Evolutionary conservation across 2,329 filamentous ascomycete genomes (phyloP), one percentile per base, ranked within the genome.

Genomic region (Trichoderma endophyticum): DNA sequence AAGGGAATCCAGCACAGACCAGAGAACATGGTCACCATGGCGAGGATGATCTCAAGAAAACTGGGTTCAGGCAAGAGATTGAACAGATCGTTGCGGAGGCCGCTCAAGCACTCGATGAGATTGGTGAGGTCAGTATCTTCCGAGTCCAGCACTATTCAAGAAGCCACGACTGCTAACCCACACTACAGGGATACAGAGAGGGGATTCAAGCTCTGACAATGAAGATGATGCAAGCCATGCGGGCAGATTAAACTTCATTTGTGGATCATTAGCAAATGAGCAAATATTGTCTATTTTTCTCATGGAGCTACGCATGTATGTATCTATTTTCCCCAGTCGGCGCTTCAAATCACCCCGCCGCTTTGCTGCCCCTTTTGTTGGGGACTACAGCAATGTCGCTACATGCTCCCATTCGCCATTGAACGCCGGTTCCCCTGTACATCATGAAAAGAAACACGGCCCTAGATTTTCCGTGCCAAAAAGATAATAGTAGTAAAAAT

Each of bases 131-230:
- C 70, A 30, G 74, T 57, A 2, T 2, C 3, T 48, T 4, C 15
- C 15, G 6, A 26, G 14, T 15, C 18, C 18, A 6, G 7, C 18
- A 9, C 9, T 5, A 14, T 59, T 24, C n/a, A 54, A 24, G 48
- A 54, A 21, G 9, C 11, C 14, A 21, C 4, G 9, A 12, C 1
- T 1, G 32, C 68, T 73, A 62, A 71, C 24, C 18, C 39, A 9
- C 5, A 18, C 12, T 4, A 9, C n/a, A 82, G 80, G 75, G 80
- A 54, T 81, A 76, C 43, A 77, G 74, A 30, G 74, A 74, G 15
- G 70, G 75, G 3, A 73, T 80, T 2, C 75, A 79, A 4, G 72
- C 62, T 0, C 75, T 80, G 59, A 79, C 77, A 0, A 21, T 76
- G 36, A 76, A 71, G 30, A 76, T 81, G 60, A 76, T 81, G 75